A percentile compares a stretch with the other conserved stretches of the same genome.
Evolutionary conservation across 106 monocot species (phyloP).

Genomic region (Allium cepa): DNA sequence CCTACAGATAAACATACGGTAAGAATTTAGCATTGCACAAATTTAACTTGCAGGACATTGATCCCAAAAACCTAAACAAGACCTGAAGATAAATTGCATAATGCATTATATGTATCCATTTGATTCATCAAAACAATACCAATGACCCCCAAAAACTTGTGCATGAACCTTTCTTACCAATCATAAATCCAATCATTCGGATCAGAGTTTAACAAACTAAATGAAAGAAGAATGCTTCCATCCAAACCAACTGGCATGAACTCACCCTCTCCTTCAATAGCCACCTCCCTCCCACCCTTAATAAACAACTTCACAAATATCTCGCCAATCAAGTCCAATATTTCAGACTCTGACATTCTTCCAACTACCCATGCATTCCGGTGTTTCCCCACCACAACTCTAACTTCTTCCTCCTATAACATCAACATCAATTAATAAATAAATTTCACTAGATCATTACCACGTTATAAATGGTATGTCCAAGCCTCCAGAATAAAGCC

Average conservation of each 20-base stretch:
- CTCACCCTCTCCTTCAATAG: constrained; percentile 30
- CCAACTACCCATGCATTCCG: constrained; percentile 88
- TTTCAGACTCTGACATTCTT: constrained; percentile 23
- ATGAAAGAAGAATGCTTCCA: constrained; percentile 73
- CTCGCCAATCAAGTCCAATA: constrained; percentile 24
- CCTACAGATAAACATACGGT: constrained; percentile 31
- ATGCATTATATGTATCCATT: no score
- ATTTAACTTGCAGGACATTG: neutral
- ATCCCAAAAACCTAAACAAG: neutral
- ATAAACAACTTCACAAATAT: constrained; percentile 62
- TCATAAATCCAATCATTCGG: constrained; percentile 87
- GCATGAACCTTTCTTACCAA: constrained; percentile 38
- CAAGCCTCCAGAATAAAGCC: no score
- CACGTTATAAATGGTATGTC: no score
- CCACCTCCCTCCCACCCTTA: constrained; percentile 40
- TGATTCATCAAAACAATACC: no score
- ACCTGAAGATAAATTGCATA: no score
- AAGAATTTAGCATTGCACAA: neutral
- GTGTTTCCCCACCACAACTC: constrained; percentile 79
- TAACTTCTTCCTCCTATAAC: constrained; percentile 5
- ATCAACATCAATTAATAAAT: neutral
- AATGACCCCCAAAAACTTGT: neutral
- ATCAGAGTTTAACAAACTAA: constrained; percentile 81
- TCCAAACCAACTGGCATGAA: constrained; percentile 91
- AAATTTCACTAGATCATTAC: no score